These are phyloP conservation scores for Zarea fungicola DNA, from an alignment of 2,329 filamentous ascomycete genomes.

Conservation along the genomic window DNA sequence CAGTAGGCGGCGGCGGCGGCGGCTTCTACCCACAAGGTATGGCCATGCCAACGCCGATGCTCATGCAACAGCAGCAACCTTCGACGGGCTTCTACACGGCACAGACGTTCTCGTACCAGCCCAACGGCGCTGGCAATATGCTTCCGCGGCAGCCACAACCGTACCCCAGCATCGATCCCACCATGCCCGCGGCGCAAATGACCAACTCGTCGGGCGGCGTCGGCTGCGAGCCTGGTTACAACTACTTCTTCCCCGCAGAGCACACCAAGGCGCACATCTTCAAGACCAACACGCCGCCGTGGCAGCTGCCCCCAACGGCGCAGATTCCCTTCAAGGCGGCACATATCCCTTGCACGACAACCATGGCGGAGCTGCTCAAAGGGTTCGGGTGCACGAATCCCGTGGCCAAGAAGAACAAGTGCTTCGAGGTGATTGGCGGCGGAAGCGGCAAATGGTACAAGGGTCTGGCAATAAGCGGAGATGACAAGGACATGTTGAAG, in stretches of 20 bases:
- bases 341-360: constrained; percentile 48
- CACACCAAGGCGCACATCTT: constrained; percentile 58
- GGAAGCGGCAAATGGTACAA: constrained; percentile 56
- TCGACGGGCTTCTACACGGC: constrained; percentile 23
- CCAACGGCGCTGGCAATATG: constrained; percentile 32
- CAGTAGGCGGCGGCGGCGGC: neutral
- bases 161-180: constrained; percentile 36
- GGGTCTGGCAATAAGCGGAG: constrained; percentile 46
- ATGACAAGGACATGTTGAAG: constrained; percentile 41
- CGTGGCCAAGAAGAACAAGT: constrained; percentile 46
- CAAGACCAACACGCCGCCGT: constrained; percentile 45
- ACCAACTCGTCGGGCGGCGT: constrained; percentile 52
- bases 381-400: constrained; percentile 53
- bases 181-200: constrained; percentile 49
- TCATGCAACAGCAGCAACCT: constrained; percentile 10
- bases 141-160: constrained; percentile 36
- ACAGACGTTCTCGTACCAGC: constrained; percentile 29
- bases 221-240: constrained; percentile 57
- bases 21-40: neutral
- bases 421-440: constrained; percentile 51
- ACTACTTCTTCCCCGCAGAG: constrained; percentile 54
- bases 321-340: constrained; percentile 43
- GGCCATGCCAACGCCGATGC: neutral
- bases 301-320: constrained; percentile 41
- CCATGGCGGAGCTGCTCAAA: constrained; percentile 51